Percentiles rank a stretch among this genome's conserved stretches.
Evolutionary conservation across 345 rosid species (phyloP).

Genomic region (Pistacia atlantica): DNA sequence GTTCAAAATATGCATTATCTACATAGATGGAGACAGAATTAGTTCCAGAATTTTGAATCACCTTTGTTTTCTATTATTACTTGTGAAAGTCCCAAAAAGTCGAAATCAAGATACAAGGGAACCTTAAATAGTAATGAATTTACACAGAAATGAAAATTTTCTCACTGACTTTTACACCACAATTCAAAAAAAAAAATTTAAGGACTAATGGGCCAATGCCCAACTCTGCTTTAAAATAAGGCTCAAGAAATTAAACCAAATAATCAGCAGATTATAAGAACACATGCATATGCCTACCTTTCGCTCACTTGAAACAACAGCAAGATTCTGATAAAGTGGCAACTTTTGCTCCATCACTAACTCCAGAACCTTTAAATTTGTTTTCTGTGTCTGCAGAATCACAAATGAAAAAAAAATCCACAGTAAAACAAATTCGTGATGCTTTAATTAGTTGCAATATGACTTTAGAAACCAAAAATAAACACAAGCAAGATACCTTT

Average conservation of each 20-base stretch:
- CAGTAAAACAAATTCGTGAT: neutral
- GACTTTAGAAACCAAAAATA: conserved; percentile 5
- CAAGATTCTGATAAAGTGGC: conserved; percentile 66
- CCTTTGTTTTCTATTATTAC: neutral
- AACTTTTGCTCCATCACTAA: conserved; percentile 61
- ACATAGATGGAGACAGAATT: neutral
- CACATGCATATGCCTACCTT: conserved; percentile 40
- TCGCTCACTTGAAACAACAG: conserved; percentile 39
- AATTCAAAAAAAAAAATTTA: conserved; percentile 1
- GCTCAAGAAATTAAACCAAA: conserved; percentile 5
- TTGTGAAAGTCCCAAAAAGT: conserved; percentile 3
- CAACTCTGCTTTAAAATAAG: neutral
- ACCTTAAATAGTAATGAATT: neutral
- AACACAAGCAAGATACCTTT: conserved; percentile 47
- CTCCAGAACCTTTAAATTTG: conserved; percentile 61
- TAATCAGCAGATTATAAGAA: conserved; percentile 18
- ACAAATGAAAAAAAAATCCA: conserved; percentile 9
- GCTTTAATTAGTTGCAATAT: neutral
- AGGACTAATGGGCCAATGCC: neutral
- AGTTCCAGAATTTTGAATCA: neutral
- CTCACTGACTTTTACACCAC: neutral
- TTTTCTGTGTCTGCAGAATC: conserved; percentile 57
- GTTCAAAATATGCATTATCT: neutral
- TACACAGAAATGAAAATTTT: neutral
- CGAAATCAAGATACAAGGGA: neutral